Evolutionary conservation across 345 rosid genomes (phyloP).

Genomic region (Brassica cretica): DNA sequence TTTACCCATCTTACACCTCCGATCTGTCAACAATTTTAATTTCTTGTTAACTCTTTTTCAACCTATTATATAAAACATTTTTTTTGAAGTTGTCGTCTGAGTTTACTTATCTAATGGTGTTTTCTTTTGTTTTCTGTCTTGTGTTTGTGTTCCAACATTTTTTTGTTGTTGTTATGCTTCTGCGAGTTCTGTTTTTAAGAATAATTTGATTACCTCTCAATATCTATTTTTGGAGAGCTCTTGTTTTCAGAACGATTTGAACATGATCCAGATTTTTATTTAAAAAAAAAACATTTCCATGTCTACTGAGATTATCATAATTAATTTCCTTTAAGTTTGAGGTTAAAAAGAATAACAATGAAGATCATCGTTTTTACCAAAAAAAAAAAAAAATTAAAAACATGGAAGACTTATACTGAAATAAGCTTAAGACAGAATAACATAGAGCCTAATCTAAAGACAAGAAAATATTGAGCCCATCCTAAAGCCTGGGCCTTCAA

Average conservation of each 20-base stretch:
- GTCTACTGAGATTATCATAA: not conserved
- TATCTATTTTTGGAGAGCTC: not conserved
- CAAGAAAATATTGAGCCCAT: too few species aligned
- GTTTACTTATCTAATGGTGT: conserved; percentile 4
- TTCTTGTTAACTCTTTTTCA: not conserved
- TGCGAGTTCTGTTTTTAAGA: not conserved
- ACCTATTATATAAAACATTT: not conserved
- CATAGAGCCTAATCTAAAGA: too few species aligned
- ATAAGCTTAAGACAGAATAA: too few species aligned
- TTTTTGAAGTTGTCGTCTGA: conserved; percentile 15
- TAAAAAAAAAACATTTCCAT: not conserved
- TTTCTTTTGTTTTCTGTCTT: not conserved
- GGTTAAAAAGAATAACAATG: too few species aligned
- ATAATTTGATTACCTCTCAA: conserved; percentile 15
- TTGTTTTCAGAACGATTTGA: not conserved
- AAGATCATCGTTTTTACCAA: too few species aligned
- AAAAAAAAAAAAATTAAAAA: too few species aligned
- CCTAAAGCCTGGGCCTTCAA: not conserved
- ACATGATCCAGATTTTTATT: not conserved
- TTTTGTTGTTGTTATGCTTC: not conserved
- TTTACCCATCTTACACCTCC: not conserved
- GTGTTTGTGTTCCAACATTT: conserved; percentile 7
- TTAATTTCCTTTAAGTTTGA: too few species aligned
- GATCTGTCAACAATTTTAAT: conserved; percentile 5
- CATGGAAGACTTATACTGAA: too few species aligned